A percentile compares a stretch with the other conserved stretches of the same genome.
phyloP scores from a whole-genome alignment of 495 filamentous ascomycete species.

The Aspergillus indologenus region DNA sequence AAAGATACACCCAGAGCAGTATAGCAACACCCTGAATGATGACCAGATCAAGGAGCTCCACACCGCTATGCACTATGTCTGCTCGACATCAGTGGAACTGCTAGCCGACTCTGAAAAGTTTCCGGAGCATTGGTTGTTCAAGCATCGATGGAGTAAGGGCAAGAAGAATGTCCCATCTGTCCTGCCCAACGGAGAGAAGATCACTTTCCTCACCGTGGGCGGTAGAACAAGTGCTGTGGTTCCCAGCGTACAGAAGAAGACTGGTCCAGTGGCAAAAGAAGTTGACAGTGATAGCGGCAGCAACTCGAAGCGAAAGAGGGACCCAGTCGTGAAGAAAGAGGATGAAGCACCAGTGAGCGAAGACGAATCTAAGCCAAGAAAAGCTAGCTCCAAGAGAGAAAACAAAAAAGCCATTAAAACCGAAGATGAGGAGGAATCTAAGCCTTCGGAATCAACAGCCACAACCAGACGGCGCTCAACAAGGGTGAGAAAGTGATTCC shows the following conservation, averaged over 20 bases:
- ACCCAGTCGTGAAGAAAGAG: constrained; percentile 26
- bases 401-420: constrained; percentile 24
- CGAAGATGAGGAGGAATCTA: constrained; percentile 23
- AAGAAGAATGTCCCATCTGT: constrained; percentile 65
- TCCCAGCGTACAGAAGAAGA: constrained; percentile 82
- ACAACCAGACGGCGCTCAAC: constrained; percentile 38
- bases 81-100: constrained; percentile 70
- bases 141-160: constrained; percentile 86
- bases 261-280: constrained; percentile 45
- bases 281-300: constrained; percentile 25
- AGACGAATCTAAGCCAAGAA: constrained; percentile 24
- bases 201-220: constrained; percentile 80
- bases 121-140: constrained; percentile 88
- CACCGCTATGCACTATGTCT: constrained; percentile 72
- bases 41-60: constrained; percentile 70
- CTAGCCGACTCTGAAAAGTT: constrained; percentile 80
- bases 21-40: constrained; percentile 75
- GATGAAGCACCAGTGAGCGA: constrained; percentile 25
- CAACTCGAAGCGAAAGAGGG: constrained; percentile 38
- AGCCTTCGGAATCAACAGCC: constrained; percentile 12
- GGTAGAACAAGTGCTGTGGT: constrained; percentile 87
- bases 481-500: constrained; percentile 27
- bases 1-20: constrained; percentile 86
- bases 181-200: constrained; percentile 79
- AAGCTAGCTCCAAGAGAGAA: constrained; percentile 21